phyloP scores from a whole-genome alignment of 2,329 filamentous ascomycete species.

The Alternaria novae-zelandiae region DNA sequence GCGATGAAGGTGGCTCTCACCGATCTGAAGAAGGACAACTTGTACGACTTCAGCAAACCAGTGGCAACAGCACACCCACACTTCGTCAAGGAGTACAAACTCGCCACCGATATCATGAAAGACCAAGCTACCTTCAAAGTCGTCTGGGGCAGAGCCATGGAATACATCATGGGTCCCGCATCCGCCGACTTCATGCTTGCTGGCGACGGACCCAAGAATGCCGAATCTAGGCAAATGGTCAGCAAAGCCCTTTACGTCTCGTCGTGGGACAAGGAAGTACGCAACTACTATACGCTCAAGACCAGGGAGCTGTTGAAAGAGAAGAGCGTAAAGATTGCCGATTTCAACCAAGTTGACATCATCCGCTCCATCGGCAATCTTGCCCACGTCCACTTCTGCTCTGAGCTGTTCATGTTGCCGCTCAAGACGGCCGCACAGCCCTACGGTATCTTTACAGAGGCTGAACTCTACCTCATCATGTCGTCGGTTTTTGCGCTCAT shows the following conservation, averaged over 20 bases:
- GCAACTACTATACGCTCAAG: conserved; percentile 70
- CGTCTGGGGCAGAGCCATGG: conserved; percentile 68
- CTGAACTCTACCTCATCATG: conserved; percentile 62
- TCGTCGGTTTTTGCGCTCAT: conserved; percentile 60
- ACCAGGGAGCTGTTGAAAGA: conserved; percentile 67
- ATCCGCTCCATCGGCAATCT: conserved; percentile 64
- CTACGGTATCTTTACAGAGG: conserved; percentile 60
- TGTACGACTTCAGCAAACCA: conserved; percentile 74
- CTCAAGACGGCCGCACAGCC: conserved; percentile 61
- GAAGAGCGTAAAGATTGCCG: conserved; percentile 69
- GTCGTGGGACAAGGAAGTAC: conserved; percentile 69
- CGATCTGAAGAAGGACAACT: conserved; percentile 68
- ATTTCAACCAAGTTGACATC: conserved; percentile 73
- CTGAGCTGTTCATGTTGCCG: conserved; percentile 62
- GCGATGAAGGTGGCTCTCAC: conserved; percentile 76
- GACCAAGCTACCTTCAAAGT: conserved; percentile 68
- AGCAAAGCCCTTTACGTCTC: conserved; percentile 65
- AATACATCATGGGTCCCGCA: conserved; percentile 66
- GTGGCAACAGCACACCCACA: conserved; percentile 53
- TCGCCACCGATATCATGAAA: conserved; percentile 67
- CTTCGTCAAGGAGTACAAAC: conserved; percentile 66
- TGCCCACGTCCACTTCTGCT: conserved; percentile 61
- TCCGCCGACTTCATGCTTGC: conserved; percentile 64
- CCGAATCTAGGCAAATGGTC: conserved; percentile 42
- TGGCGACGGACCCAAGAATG: conserved; percentile 43